Evolutionary conservation across 1,139 yeast genomes (phyloP).

Genomic region (Spencermartinsiella ligniputridi): DNA sequence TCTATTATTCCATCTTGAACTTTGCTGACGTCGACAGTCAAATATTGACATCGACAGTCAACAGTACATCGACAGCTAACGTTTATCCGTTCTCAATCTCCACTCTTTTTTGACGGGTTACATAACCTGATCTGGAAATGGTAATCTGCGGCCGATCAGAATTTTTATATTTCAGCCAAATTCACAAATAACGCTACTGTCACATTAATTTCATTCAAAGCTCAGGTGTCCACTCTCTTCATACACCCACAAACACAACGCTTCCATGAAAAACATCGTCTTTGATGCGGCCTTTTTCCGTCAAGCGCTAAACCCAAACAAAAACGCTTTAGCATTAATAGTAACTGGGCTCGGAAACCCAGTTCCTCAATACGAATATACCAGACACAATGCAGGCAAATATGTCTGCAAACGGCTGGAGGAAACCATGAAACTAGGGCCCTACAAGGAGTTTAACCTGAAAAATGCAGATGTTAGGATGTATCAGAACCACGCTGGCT

Average conservation of each 20-base stretch:
- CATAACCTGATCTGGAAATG: no score
- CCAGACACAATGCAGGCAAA: constrained; percentile 77
- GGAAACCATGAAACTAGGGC: constrained; percentile 17
- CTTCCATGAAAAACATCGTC: not conserved
- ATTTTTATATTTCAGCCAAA: no score
- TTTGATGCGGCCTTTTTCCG: not conserved
- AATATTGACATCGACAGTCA: no score
- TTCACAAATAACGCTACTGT: not conserved
- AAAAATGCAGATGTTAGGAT: not conserved
- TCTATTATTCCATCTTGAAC: no score
- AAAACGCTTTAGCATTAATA: not conserved
- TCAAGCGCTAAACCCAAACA: not conserved
- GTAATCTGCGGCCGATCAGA: no score
- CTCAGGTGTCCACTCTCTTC: no score
- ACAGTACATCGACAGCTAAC: no score
- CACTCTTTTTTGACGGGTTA: no score
- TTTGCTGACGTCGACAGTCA: no score
- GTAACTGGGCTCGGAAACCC: constrained; percentile 61
- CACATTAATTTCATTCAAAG: not conserved
- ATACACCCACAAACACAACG: no score
- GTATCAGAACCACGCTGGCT: constrained; percentile 24
- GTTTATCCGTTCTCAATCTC: no score
- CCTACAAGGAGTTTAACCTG: not conserved
- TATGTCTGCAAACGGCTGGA: constrained; percentile 35
- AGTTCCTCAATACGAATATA: constrained; percentile 51